Conservation (phyloP, 2,329 filamentous ascomycete genomes). For the Emergomyces pasteurianus region DNA sequence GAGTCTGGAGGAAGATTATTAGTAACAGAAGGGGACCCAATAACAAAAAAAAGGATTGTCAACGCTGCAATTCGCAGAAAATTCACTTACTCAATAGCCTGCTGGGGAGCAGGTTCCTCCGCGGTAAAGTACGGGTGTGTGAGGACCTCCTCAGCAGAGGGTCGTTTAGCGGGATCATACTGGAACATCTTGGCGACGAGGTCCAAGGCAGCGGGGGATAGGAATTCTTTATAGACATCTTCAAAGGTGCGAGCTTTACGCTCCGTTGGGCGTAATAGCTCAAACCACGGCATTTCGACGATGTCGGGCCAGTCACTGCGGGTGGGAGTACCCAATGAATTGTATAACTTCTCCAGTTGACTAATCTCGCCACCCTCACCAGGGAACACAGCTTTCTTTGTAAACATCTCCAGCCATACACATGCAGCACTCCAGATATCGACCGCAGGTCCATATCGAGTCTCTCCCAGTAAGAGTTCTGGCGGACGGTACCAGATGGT, state of each 20-base stretch:
- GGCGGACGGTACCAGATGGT: constrained; percentile 97
- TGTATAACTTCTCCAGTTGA: constrained; percentile 95
- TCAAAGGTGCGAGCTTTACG: constrained; percentile 64
- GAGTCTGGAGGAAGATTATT: constrained; percentile 40
- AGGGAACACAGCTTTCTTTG: constrained; percentile 82
- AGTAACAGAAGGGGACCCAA: constrained; percentile 1
- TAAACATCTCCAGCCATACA: constrained; percentile 94
- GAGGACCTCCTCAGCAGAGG: constrained; percentile 71
- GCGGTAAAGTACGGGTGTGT: constrained; percentile 77
- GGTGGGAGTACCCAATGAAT: constrained; percentile 77
- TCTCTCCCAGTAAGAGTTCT: constrained; percentile 81
- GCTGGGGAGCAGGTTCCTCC: constrained; percentile 65
- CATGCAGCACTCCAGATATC: constrained; percentile 97
- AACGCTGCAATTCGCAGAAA: not conserved
- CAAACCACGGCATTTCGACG: constrained; percentile 94
- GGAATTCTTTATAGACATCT: constrained; percentile 64
- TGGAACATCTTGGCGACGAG: constrained; percentile 73
- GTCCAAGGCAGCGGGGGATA: constrained; percentile 72
- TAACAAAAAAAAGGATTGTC: not conserved
- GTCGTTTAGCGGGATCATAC: constrained; percentile 76
- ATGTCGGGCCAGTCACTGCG: constrained; percentile 76
- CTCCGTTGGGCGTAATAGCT: constrained; percentile 69
- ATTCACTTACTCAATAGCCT: constrained; percentile 63
- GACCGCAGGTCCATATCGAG: constrained; percentile 76
- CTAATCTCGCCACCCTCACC: constrained; percentile 93